phyloP scores from a whole-genome alignment of 257 asterid genomes.

The Solanum neorickii region DNA sequence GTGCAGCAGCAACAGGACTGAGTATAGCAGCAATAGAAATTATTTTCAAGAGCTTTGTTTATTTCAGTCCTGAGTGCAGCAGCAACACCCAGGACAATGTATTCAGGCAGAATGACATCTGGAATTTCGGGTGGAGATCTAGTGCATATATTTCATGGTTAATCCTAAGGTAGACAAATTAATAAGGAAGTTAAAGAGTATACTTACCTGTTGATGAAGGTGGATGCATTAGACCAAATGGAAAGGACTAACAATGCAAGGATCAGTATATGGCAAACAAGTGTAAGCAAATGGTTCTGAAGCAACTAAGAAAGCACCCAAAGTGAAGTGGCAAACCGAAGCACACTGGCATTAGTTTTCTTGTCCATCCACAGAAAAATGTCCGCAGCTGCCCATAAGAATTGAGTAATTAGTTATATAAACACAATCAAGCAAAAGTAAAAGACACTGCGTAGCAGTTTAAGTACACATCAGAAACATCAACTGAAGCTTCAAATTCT shows the following conservation, averaged over 20 bases:
- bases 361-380: constrained; percentile 83
- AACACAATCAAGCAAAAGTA: background rate
- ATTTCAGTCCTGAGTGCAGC: constrained; percentile 64
- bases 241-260: constrained; percentile 53
- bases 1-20: constrained; percentile 50
- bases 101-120: constrained; percentile 30
- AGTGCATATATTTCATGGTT: constrained; percentile 7
- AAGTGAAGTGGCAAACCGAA: constrained; percentile 67
- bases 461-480: background rate
- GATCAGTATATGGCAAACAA: constrained; percentile 70
- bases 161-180: background rate
- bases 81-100: constrained; percentile 61
- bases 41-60: constrained; percentile 32
- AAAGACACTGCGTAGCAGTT: background rate
- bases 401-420: background rate
- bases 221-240: constrained; percentile 75
- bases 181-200: background rate
- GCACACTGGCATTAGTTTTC: constrained; percentile 61
- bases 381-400: constrained; percentile 58
- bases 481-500: background rate
- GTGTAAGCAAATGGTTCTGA: constrained; percentile 73
- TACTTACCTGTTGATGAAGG: constrained; percentile 65
- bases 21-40: constrained; percentile 48
- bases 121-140: constrained; percentile 82
- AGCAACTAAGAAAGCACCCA: constrained; percentile 88